Conservation (phyloP, 441 rosid species). For the Jatropha podagrica region DNA sequence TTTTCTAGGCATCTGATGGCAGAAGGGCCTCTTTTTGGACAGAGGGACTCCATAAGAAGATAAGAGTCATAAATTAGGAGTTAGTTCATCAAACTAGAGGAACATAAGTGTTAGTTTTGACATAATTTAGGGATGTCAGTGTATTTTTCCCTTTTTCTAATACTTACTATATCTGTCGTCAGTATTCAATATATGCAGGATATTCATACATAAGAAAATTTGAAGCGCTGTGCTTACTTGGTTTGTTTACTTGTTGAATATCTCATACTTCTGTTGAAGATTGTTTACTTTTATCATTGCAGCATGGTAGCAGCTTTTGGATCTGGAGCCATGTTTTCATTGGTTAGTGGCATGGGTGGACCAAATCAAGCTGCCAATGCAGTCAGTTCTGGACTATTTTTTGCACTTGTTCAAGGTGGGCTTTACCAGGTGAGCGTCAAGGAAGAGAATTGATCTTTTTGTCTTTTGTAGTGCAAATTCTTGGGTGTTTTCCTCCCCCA, state of each 20-base stretch:
- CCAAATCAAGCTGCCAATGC: conserved; percentile 75
- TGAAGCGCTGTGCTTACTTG: not conserved
- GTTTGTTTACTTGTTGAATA: not conserved
- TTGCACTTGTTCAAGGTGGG: conserved; percentile 84
- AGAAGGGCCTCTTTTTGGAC: no score
- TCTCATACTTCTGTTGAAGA: conserved; percentile 4
- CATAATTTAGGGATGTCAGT: no score
- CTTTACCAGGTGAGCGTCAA: conserved; percentile 63
- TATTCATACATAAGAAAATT: not conserved
- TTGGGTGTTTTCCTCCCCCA: not conserved
- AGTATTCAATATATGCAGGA: not conserved
- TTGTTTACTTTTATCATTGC: conserved; percentile 27
- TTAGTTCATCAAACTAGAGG: no score
- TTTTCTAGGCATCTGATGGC: no score
- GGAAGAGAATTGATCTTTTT: not conserved
- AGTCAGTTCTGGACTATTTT: conserved; percentile 69
- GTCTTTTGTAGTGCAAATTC: not conserved
- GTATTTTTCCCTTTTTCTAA: no score
- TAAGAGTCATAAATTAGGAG: no score
- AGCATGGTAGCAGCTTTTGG: conserved; percentile 96
- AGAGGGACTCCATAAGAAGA: no score
- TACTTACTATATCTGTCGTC: not conserved
- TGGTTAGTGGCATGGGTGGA: conserved; percentile 83
- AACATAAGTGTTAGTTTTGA: not conserved
- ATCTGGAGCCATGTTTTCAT: conserved; percentile 80